Conservation (phyloP, 2,329 filamentous ascomycete genomes). For the Pseudocercospora macadamiae region DNA sequence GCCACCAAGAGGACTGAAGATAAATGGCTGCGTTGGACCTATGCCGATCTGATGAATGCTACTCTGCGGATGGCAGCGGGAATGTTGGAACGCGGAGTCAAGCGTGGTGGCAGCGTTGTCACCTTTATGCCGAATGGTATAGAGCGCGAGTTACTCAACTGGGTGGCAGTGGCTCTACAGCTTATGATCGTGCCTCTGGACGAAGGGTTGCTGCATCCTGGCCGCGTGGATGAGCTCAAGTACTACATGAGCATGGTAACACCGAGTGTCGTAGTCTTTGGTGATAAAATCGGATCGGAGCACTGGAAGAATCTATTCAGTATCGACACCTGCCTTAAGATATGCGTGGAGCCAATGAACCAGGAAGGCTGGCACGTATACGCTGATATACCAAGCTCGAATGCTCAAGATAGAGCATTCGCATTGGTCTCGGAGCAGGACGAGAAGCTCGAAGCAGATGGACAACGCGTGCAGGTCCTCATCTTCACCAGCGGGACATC, state of each 20-base stretch:
- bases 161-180: slow-evolving; percentile 7
- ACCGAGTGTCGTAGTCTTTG: slow-evolving; percentile 9
- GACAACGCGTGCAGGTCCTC: neutral
- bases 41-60: neutral
- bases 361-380: neutral
- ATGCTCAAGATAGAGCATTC: neutral
- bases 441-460: slow-evolving; percentile 1
- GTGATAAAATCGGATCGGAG: neutral
- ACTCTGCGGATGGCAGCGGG: neutral
- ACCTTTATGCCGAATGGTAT: slow-evolving; percentile 11
- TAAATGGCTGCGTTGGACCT: slow-evolving; percentile 2
- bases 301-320: neutral
- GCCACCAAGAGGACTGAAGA: neutral
- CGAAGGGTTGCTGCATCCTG: neutral
- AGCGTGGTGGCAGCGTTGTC: slow-evolving; percentile 2
- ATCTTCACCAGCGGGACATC: slow-evolving; percentile 14
- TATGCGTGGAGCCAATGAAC: neutral
- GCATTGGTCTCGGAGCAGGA: neutral
- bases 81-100: slow-evolving; percentile 4
- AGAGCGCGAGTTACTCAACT: slow-evolving; percentile 8
- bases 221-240: neutral
- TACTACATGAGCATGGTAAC: neutral
- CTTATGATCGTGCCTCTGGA: slow-evolving; percentile 9
- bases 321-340: neutral
- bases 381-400: neutral